Base-by-base conservation (phyloP, 768 basidiomycete genomes). In the Hypsizygus marmoreus region DNA sequence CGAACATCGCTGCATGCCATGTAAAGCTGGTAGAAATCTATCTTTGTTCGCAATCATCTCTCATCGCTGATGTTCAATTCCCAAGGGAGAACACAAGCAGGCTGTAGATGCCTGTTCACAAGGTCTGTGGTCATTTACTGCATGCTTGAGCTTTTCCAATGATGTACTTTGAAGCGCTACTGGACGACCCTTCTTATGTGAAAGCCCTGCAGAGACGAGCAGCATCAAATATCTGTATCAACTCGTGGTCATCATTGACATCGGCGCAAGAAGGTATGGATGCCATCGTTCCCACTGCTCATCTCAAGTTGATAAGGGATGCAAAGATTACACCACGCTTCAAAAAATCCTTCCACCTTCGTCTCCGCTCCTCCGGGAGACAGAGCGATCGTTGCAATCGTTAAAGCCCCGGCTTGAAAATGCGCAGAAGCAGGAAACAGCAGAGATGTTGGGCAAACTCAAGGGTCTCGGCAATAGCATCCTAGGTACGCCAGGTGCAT, bases 121-220 rank as follows among this genome's bases (percentile, higher is more conserved):
- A 75, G 88, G 93, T 77, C 25, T 37, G 61, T 34, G 42, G n/a
- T n/a, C 28, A 5, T 28, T 37, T 47, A 19, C 23, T n/a, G n/a
- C n/a, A n/a, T n/a, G n/a, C 12, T 43, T 12, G 14, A 40, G 11
- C 25, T 19, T 26, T 35, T 49, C 28, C 33, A 45, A 26, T 22
- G 20, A 45, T 49, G 13, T 9, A 35, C 45, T 24, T n/a, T 34
- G 28, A 58, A 94, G 93, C 94, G 19, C 73, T 99, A n/a, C 66
- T 75, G 24, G 90, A 97, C 57, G 89, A 97, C 57, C 87, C 93
- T 9, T 62, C 68, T 16, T 95, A 98, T 61, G 64, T 87, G 54
- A 97, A 95, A 66, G 95, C 88, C 1, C 71, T 97, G 5, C 90
- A 92, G 60, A 73, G 97, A 55, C 82, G 97, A n/a, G 94, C 94